Evolutionary conservation across 2,329 filamentous ascomycete species (phyloP).

Genomic region (Monilinia fructigena): DNA sequence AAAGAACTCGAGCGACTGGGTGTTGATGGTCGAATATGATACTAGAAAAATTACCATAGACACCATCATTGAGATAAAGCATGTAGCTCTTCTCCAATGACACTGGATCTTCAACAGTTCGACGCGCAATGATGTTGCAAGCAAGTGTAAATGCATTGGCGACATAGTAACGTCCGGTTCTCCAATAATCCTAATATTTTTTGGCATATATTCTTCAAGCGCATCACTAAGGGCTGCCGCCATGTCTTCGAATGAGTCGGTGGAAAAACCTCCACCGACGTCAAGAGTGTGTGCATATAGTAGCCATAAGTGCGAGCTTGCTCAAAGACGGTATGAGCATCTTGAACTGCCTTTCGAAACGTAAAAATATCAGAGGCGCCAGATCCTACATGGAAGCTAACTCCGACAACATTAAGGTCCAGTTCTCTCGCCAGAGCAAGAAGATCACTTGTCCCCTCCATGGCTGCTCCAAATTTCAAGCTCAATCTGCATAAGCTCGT

Average conservation of each 20-base stretch:
- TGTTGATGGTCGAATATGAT: slow-evolving; percentile 99
- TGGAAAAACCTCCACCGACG: slow-evolving; percentile 89
- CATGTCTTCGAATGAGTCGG: slow-evolving; percentile 90
- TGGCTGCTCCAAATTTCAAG: slow-evolving; percentile 92
- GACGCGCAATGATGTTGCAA: slow-evolving; percentile 92
- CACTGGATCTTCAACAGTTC: slow-evolving; percentile 73
- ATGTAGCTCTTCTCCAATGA: slow-evolving; percentile 76
- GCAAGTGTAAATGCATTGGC: slow-evolving; percentile 91
- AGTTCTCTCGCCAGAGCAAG: slow-evolving; percentile 78
- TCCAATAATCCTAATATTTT: slow-evolving; percentile 78
- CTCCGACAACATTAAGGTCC: slow-evolving; percentile 86
- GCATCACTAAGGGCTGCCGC: slow-evolving; percentile 75
- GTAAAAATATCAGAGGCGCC: slow-evolving; percentile 91
- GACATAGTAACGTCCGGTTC: slow-evolving; percentile 96
- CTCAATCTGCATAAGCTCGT: slow-evolving; percentile 91
- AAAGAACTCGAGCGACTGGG: slow-evolving; percentile 78
- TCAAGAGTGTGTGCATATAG: slow-evolving; percentile 82
- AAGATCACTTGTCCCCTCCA: slow-evolving; percentile 76
- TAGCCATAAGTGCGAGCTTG: slow-evolving; percentile 76
- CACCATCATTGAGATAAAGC: slow-evolving; percentile 95
- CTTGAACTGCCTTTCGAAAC: slow-evolving; percentile 86
- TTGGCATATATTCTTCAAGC: slow-evolving; percentile 83
- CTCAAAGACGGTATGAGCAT: slow-evolving; percentile 86
- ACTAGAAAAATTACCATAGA: slow-evolving; percentile 98
- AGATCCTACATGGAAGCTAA: slow-evolving; percentile 97